These are phyloP conservation scores for Globisporangium alternatum DNA, from an alignment of 352 stramenopile species.

Conservation along the genomic window DNA sequence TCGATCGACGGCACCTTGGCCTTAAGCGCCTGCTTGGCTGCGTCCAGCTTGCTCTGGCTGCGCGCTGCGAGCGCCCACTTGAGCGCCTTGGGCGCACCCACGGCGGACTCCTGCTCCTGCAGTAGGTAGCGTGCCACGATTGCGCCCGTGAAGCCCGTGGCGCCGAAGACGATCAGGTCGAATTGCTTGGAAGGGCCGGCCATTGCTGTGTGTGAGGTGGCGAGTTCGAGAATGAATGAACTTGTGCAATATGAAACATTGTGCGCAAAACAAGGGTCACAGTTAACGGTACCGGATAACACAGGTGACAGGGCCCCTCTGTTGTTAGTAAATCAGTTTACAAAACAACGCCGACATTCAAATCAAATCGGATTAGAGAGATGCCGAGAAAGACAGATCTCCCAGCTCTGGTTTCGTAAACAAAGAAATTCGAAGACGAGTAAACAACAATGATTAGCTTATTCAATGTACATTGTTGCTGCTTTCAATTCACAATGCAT, in stretches of 20 bases:
- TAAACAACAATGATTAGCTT: not conserved
- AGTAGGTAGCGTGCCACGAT: constrained; percentile 73
- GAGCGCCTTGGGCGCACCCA: constrained; percentile 29
- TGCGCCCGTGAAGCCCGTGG: constrained; percentile 87
- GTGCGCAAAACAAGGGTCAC: not conserved
- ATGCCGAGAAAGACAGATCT: not conserved
- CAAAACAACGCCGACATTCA: no score
- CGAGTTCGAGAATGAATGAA: constrained; percentile 1
- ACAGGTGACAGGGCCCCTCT: no score
- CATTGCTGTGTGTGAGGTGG: not conserved
- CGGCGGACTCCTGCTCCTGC: constrained; percentile 32
- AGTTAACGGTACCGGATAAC: not conserved
- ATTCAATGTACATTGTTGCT: no score
- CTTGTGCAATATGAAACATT: constrained; percentile 5
- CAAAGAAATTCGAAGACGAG: not conserved
- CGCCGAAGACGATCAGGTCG: constrained; percentile 82
- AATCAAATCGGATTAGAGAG: not conserved
- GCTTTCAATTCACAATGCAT: no score
- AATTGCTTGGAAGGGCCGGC: constrained; percentile 27
- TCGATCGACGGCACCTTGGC: constrained; percentile 34
- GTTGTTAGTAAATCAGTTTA: no score
- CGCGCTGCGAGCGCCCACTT: constrained; percentile 89
- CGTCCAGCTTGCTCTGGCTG: constrained; percentile 68
- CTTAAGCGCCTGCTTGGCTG: constrained; percentile 56
- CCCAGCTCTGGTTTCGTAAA: not conserved